Percentiles rank a stretch among this genome's conserved stretches.
Evolutionary conservation across 768 basidiomycete genomes (phyloP).

Genomic region (Panellus pusillus): DNA sequence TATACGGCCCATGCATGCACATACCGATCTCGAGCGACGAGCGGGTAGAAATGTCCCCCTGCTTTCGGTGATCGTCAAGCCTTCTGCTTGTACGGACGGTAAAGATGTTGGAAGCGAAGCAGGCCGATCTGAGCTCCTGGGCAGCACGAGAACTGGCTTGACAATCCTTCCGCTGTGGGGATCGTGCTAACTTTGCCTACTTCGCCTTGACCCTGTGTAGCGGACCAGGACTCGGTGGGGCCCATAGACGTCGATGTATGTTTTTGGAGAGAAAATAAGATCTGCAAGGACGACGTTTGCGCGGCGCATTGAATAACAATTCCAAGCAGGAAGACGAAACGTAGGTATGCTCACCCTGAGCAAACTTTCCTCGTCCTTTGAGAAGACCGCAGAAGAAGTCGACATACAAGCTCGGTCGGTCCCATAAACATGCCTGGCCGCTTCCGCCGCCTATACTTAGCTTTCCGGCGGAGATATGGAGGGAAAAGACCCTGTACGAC

Average conservation of each 20-base stretch:
- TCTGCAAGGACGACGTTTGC: slow-evolving; percentile 70
- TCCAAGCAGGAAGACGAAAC: background rate
- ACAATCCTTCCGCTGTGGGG: no score
- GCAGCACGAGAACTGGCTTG: no score
- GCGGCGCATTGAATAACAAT: background rate
- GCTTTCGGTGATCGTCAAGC: no score
- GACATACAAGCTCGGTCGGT: slow-evolving; percentile 67
- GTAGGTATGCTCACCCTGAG: slow-evolving; percentile 51
- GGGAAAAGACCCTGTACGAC: slow-evolving; percentile 74
- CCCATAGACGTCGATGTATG: slow-evolving; percentile 71
- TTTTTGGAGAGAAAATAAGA: slow-evolving; percentile 74
- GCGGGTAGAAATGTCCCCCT: no score
- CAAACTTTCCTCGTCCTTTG: slow-evolving; percentile 72
- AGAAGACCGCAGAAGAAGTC: slow-evolving; percentile 68
- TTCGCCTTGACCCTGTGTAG: no score
- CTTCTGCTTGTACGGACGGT: no score
- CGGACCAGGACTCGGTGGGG: slow-evolving; percentile 30
- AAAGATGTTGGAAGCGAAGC: no score
- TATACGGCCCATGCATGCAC: no score
- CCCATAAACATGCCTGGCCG: slow-evolving; percentile 77
- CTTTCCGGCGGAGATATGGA: slow-evolving; percentile 58
- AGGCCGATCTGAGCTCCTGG: no score
- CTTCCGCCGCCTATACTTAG: slow-evolving; percentile 51
- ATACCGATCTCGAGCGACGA: no score
- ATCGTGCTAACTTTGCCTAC: no score